Evolutionary conservation across 2,329 filamentous ascomycete genomes (phyloP).

Genomic region (Stagonosporopsis chrysanthemi): DNA sequence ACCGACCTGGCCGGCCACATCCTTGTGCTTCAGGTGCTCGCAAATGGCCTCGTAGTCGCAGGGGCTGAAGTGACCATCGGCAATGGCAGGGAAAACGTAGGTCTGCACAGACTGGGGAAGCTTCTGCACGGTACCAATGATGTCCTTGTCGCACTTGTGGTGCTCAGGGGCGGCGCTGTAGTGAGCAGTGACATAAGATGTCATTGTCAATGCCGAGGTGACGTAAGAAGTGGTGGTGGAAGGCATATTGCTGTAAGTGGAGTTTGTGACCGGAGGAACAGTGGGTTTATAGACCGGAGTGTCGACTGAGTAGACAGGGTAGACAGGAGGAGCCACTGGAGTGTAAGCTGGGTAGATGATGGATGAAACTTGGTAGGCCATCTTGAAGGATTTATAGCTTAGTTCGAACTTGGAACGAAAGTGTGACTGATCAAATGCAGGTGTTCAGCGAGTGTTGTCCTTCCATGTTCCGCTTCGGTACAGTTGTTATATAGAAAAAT

Average conservation of each 20-base stretch:
- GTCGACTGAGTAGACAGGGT: neutral
- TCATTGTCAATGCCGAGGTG: conserved; percentile 14
- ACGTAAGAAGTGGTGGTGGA: conserved; percentile 18
- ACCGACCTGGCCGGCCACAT: conserved; percentile 13
- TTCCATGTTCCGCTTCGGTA: conserved; percentile 4
- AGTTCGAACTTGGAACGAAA: conserved; percentile 17
- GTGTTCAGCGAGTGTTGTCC: conserved; percentile 14
- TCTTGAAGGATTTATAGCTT: conserved; percentile 12
- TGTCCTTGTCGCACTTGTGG: conserved; percentile 15
- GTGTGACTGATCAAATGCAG: conserved; percentile 10
- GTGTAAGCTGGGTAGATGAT: conserved; percentile 15
- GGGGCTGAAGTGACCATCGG: conserved; percentile 14
- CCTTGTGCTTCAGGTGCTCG: conserved; percentile 9
- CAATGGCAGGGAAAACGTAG: conserved; percentile 21
- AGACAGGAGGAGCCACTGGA: conserved; percentile 10
- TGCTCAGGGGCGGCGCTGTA: conserved; percentile 8
- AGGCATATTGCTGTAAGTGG: conserved; percentile 2
- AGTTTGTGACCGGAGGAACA: neutral
- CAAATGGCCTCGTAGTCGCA: conserved; percentile 12
- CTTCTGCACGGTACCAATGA: conserved; percentile 13
- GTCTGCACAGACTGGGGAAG: conserved; percentile 16
- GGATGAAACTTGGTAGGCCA: conserved; percentile 21
- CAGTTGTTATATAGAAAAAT: conserved; percentile 17
- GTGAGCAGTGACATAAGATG: conserved; percentile 18
- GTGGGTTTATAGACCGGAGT: conserved; percentile 1